Conservation (phyloP, 1,139 yeast species). For the Yamadazyma spencermartinsiae region DNA sequence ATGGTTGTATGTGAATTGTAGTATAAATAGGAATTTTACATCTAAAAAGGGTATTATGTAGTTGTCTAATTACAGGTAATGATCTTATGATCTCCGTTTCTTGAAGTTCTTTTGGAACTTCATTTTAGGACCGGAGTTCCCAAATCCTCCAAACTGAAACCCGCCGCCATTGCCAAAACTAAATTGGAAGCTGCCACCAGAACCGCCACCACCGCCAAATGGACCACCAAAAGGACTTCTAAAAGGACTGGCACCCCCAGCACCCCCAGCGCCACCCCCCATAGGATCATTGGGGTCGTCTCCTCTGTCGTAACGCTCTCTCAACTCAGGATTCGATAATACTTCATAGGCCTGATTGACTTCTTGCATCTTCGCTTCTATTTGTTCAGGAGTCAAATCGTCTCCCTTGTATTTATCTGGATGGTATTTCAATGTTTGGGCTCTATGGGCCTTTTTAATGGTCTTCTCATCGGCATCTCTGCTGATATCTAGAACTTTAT, state of each 20-base stretch:
- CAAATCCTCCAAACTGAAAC: conserved; percentile 24
- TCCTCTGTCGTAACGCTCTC: conserved; percentile 68
- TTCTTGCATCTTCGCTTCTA: conserved; percentile 84
- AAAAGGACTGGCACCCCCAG: conserved; percentile 20
- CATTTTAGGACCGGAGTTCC: conserved; percentile 17
- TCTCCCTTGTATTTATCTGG: conserved; percentile 84
- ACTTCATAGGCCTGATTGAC: conserved; percentile 93
- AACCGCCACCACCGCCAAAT: conserved; percentile 1
- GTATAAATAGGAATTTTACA: too few species aligned
- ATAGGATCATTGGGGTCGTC: conserved; percentile 57
- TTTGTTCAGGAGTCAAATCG: conserved; percentile 66
- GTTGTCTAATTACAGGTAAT: too few species aligned
- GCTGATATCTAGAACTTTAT: conserved; percentile 71
- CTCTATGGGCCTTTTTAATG: conserved; percentile 79
- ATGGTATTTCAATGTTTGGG: conserved; percentile 77
- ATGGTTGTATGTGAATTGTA: too few species aligned
- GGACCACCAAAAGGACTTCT: conserved; percentile 20
- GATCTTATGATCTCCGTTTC: conserved; percentile 7
- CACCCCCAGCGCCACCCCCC: conserved; percentile 20
- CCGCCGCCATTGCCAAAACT: conserved; percentile 16
- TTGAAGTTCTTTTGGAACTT: conserved; percentile 20
- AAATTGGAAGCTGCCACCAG: conserved; percentile 14
- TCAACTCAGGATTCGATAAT: conserved; percentile 63
- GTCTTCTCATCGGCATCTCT: conserved; percentile 70
- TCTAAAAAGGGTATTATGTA: too few species aligned